These are phyloP conservation scores for Elongisporangium senticosum DNA, from an alignment of 352 stramenopile species.

Conservation along the genomic window DNA sequence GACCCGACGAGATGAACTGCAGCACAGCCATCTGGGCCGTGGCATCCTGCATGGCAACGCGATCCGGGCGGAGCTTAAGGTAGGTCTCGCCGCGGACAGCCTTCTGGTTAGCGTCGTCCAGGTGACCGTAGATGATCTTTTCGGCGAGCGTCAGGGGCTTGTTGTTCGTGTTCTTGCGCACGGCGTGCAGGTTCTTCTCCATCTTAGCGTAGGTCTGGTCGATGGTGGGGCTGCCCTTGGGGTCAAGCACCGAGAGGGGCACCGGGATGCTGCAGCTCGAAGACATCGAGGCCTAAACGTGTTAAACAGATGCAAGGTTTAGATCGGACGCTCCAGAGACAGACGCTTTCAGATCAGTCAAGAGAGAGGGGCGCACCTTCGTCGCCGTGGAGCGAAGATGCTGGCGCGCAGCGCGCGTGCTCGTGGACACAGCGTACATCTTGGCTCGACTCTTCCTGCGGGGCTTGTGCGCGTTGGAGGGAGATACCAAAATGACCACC, in stretches of 20 bases:
- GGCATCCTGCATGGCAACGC: conserved; percentile 93
- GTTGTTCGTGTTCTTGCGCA: conserved; percentile 87
- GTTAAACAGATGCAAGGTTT: background rate
- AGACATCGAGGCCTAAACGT: conserved; percentile 51
- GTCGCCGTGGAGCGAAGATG: conserved; percentile 57
- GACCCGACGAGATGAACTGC: conserved; percentile 93
- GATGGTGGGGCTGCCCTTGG: conserved; percentile 88
- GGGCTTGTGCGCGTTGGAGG: conserved; percentile 21
- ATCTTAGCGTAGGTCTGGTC: conserved; percentile 92
- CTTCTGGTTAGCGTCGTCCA: conserved; percentile 83
- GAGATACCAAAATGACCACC: conserved; percentile 82
- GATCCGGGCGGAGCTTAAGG: conserved; percentile 90
- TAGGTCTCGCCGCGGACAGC: conserved; percentile 89
- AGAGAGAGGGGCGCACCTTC: conserved; percentile 30
- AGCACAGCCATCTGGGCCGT: conserved; percentile 94
- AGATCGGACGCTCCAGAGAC: background rate
- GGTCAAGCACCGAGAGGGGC: conserved; percentile 87
- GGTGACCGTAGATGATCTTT: conserved; percentile 94
- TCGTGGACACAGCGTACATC: conserved; percentile 61
- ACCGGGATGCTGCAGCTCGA: conserved; percentile 67
- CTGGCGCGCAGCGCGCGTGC: conserved; percentile 54
- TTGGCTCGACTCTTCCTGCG: conserved; percentile 21
- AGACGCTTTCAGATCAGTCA: background rate
- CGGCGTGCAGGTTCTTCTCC: conserved; percentile 84
- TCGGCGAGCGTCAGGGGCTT: conserved; percentile 89